A percentile compares a stretch with the other conserved stretches of the same genome.
Evolutionary conservation across 108 stramenopile genomes (phyloP).

Genomic region (Nannochloropsis granulata): DNA sequence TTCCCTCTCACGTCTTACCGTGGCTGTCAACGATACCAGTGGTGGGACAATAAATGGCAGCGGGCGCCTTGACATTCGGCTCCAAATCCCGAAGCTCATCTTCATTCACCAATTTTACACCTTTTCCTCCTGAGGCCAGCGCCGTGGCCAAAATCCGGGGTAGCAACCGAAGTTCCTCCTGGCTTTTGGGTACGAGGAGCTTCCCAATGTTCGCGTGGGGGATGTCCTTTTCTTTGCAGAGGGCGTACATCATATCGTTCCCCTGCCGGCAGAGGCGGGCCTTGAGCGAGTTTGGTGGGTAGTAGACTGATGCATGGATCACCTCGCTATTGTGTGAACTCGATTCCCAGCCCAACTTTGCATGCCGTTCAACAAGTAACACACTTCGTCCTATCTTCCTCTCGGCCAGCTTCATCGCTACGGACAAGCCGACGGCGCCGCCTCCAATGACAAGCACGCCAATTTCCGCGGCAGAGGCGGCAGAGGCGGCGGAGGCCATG

Average conservation of each 20-base stretch:
- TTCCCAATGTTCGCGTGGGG: not conserved
- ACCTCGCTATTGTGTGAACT: not conserved
- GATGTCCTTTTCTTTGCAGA: not conserved
- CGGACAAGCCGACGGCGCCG: not conserved
- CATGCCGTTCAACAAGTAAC: not conserved
- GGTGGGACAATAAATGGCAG: not conserved
- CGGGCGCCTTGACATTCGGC: not conserved
- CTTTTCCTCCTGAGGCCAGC: not conserved
- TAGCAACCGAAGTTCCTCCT: not conserved
- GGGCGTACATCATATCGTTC: not conserved
- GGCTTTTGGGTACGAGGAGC: not conserved
- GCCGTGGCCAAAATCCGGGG: not conserved
- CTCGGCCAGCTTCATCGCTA: not conserved
- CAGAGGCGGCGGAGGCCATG: not conserved
- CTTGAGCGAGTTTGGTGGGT: not conserved
- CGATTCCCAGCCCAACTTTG: not conserved
- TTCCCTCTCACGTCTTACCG: not conserved
- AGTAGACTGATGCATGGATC: not conserved
- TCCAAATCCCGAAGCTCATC: not conserved
- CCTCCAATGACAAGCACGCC: not conserved
- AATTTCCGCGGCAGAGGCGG: not conserved
- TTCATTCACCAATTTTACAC: not conserved
- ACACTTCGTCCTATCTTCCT: not conserved
- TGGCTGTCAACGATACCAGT: not conserved
- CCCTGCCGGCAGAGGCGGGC: not conserved